Conservation (phyloP, 164 flowering plant species). For the Litsea cubeba region DNA sequence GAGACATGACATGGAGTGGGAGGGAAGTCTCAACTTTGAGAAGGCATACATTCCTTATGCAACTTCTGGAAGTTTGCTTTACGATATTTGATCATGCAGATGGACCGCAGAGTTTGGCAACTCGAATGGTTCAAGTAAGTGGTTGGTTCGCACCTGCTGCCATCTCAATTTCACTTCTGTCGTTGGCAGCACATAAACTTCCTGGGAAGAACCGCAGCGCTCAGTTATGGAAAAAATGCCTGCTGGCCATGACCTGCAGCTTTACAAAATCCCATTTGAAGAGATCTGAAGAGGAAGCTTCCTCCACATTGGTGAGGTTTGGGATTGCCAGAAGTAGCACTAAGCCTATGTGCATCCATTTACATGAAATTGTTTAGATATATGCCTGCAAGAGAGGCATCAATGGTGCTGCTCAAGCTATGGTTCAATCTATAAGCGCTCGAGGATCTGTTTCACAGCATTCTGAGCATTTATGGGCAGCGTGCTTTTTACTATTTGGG, state of each 20-base stretch:
- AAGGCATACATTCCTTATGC: constrained; percentile 64
- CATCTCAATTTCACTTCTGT: constrained; percentile 43
- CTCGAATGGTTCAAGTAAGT: constrained; percentile 80
- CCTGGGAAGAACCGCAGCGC: constrained; percentile 45
- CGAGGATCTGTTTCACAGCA: constrained; percentile 47
- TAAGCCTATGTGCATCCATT: constrained; percentile 45
- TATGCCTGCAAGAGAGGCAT: constrained; percentile 63
- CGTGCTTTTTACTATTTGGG: constrained; percentile 72
- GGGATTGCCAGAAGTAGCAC: constrained; percentile 66
- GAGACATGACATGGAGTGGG: constrained; percentile 52
- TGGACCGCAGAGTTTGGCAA: constrained; percentile 78
- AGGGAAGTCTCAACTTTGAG: constrained; percentile 44
- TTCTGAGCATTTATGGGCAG: constrained; percentile 87
- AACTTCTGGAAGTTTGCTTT: constrained; percentile 88
- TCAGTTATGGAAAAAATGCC: constrained; percentile 45
- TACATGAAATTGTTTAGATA: constrained; percentile 63
- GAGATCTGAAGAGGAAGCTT: constrained; percentile 76
- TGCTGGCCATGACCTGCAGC: constrained; percentile 60
- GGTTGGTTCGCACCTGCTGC: constrained; percentile 92
- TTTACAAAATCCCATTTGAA: constrained; percentile 45
- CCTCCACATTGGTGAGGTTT: constrained; percentile 72
- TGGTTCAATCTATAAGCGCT: constrained; percentile 58
- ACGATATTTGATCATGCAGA: constrained; percentile 96
- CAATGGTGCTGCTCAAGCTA: constrained; percentile 55
- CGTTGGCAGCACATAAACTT: constrained; percentile 63